These are phyloP conservation scores for Cenchrus americanus DNA, from an alignment of 176 grass and related monocot species.

Conservation along the genomic window DNA sequence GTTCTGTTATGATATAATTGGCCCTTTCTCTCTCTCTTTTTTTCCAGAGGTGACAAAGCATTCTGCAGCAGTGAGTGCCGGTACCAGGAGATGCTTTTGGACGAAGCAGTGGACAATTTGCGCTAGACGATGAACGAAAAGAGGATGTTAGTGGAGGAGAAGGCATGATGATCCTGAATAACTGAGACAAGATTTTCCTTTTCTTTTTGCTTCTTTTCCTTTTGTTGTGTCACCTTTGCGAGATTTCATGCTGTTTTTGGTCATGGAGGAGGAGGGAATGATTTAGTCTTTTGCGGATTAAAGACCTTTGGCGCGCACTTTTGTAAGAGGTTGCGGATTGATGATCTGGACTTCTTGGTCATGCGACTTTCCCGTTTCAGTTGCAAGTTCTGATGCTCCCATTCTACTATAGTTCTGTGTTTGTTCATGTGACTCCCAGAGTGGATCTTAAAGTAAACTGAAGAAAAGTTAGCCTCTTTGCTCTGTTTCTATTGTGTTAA, in stretches of 20 bases:
- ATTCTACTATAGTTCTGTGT: not conserved
- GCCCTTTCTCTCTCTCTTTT: not conserved
- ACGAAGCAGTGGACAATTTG: constrained; percentile 54
- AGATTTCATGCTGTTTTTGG: constrained; percentile 49
- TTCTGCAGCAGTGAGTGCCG: constrained; percentile 76
- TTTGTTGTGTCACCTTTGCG: constrained; percentile 32
- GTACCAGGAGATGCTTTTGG: constrained; percentile 59
- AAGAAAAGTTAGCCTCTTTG: not conserved
- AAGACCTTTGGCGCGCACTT: constrained; percentile 45
- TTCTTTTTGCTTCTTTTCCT: not conserved
- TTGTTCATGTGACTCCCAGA: constrained; percentile 23
- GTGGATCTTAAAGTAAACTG: not conserved
- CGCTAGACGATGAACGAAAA: constrained; percentile 28
- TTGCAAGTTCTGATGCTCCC: constrained; percentile 2
- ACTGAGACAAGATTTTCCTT: constrained; percentile 36
- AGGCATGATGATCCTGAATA: constrained; percentile 50
- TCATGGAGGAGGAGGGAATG: constrained; percentile 23
- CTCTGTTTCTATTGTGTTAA: not conserved
- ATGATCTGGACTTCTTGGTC: constrained; percentile 12
- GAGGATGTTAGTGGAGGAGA: constrained; percentile 43
- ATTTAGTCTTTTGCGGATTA: constrained; percentile 55
- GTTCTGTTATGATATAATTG: constrained; percentile 41
- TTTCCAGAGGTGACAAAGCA: constrained; percentile 64
- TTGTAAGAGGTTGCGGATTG: constrained; percentile 46
- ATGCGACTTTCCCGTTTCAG: constrained; percentile 14